Evolutionary conservation across 2,329 filamentous ascomycete genomes (phyloP).

Genomic region (Chrysosphaeria jannelii): DNA sequence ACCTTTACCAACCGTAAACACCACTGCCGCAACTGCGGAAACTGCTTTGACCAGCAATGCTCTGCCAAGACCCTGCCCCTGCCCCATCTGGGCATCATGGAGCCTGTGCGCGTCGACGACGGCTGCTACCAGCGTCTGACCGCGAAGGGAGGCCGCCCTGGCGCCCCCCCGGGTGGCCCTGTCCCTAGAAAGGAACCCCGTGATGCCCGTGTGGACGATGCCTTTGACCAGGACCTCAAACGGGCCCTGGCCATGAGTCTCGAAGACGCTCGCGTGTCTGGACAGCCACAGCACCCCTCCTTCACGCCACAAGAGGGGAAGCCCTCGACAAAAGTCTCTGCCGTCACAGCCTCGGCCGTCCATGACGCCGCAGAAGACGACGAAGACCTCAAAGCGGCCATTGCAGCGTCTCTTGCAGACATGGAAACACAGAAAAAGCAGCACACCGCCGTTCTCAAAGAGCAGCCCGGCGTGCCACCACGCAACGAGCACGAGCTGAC

Average conservation of each 20-base stretch:
- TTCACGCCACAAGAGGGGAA: not conserved
- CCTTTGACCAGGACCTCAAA: conserved; percentile 85
- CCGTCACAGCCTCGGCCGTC: conserved; percentile 2
- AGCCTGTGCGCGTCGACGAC: conserved; percentile 81
- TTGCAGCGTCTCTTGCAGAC: conserved; percentile 76
- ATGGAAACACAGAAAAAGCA: conserved; percentile 96
- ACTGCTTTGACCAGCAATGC: conserved; percentile 88
- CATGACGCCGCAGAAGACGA: conserved; percentile 32
- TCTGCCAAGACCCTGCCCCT: conserved; percentile 69
- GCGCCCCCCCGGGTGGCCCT: conserved; percentile 5
- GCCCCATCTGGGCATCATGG: conserved; percentile 73
- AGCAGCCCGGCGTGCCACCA: conserved; percentile 35
- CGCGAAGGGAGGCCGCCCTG: conserved; percentile 28
- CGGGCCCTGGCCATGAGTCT: conserved; percentile 87
- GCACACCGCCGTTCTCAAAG: conserved; percentile 57
- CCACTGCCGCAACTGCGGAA: conserved; percentile 91
- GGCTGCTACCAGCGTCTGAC: conserved; percentile 79
- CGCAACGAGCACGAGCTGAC: conserved; percentile 91
- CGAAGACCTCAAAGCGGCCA: conserved; percentile 74
- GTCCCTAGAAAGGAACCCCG: conserved; percentile 59
- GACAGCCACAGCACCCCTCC: not conserved
- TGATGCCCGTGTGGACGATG: conserved; percentile 61
- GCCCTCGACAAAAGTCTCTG: not conserved
- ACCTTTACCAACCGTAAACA: conserved; percentile 97
- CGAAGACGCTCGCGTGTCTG: conserved; percentile 45